These are phyloP conservation scores for Decorospora gaudefroyi DNA, from an alignment of 2,329 filamentous ascomycete species.

Conservation along the genomic window DNA sequence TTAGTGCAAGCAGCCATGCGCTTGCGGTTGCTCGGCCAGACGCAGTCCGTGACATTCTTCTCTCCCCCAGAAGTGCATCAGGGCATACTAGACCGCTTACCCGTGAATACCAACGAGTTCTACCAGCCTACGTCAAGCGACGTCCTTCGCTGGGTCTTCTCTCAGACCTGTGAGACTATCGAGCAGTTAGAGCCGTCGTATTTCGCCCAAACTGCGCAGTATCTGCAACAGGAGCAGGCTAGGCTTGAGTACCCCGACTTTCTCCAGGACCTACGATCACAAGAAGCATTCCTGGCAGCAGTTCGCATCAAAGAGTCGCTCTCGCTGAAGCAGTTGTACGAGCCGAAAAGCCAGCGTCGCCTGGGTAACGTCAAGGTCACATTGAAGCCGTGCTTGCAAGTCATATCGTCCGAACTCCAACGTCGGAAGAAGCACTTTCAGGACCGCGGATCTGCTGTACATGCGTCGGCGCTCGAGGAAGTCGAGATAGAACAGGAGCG, in stretches of 20 bases:
- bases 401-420: slow-evolving; percentile 46
- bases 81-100: slow-evolving; percentile 56
- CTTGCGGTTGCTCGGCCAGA: slow-evolving; percentile 61
- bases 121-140: slow-evolving; percentile 53
- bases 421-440: slow-evolving; percentile 46
- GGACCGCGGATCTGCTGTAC: slow-evolving; percentile 52
- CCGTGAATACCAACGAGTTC: not conserved
- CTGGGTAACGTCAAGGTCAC: slow-evolving; percentile 21
- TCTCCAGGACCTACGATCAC: slow-evolving; percentile 39
- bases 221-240: slow-evolving; percentile 61
- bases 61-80: slow-evolving; percentile 65
- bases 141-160: slow-evolving; percentile 65
- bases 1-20: slow-evolving; percentile 71
- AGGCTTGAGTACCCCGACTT: slow-evolving; percentile 51
- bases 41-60: slow-evolving; percentile 60
- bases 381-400: slow-evolving; percentile 29
- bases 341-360: slow-evolving; percentile 31
- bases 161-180: slow-evolving; percentile 64
- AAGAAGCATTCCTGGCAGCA: slow-evolving; percentile 50
- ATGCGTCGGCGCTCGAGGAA: slow-evolving; percentile 62
- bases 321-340: slow-evolving; percentile 63
- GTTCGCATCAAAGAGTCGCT: slow-evolving; percentile 61
- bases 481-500: slow-evolving; percentile 57
- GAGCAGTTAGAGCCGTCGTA: slow-evolving; percentile 65
- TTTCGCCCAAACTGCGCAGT: slow-evolving; percentile 64